Evolutionary conservation across 1,139 yeast species (phyloP), one percentile per base, ranked within the genome.

Genomic region (Wickerhamiella infanticola): DNA sequence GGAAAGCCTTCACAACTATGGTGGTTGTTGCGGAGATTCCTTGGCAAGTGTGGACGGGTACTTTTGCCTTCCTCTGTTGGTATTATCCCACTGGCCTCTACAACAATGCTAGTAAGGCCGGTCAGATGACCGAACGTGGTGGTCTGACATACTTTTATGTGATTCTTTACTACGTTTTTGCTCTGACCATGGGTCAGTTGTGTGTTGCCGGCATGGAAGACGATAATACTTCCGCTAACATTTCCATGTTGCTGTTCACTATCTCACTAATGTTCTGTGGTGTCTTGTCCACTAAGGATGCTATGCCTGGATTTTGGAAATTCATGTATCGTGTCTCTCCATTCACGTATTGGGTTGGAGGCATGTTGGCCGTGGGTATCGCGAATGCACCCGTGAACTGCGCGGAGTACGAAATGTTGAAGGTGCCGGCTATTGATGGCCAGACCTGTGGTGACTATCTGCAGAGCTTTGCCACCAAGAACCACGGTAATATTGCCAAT

Each of bases 231-330:
- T 94, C 90, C 44, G 88, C 84, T 50, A 79, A 81, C 57, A 56
- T 79, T 49, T 76, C 79, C 3, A 68, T 74, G 33, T 60, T 81
- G 61, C 58, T 79, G 56, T 81, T 79, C 63, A 74, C 86, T 23
- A 64, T 81, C 71, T 70, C 79, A 51, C 67, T 82, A 62, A 73
- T 77, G 47, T 83, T 84, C 75, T 79, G 90, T 66, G 95, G 94
- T 73, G 93, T 81, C 40, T 65, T 84, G 62, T 81, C 75, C 11
- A 70, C 79, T 35, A 75, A 79, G 31, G 59, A 64, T n/a, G 66
- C 65, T n/a, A 63, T 81, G 65, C 77, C 77, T 59, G 77, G 78
- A 1, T 80, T 81, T 64, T 81, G 70, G 70, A 67, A 56, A 49
- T 84, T 81, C 67, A 79, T 81, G 83, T 75, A 78, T 65, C 74